These are phyloP conservation scores for Citrus medica DNA, from an alignment of 345 rosid genomes.

Conservation along the genomic window DNA sequence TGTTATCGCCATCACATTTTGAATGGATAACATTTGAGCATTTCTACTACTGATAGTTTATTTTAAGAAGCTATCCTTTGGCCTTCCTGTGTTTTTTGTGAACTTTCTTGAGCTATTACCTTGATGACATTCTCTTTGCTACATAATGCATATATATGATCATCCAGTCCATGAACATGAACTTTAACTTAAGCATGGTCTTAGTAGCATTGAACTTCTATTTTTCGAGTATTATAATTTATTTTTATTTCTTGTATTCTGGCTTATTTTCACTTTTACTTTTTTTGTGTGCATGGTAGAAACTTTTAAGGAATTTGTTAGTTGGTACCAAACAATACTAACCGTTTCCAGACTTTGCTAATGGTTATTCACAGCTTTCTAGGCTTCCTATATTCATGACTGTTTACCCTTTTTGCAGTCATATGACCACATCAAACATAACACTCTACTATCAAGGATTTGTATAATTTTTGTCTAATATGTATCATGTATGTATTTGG, in stretches of 20 bases:
- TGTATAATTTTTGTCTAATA: constrained; percentile 8
- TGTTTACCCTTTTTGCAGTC: neutral
- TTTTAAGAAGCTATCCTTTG: neutral
- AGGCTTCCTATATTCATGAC: constrained; percentile 1
- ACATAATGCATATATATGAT: neutral
- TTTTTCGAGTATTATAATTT: neutral
- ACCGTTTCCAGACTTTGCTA: neutral
- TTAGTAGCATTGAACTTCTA: neutral
- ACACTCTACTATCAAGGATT: neutral
- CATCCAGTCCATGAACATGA: neutral
- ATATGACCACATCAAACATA: neutral
- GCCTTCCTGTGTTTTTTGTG: neutral
- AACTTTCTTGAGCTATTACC: neutral
- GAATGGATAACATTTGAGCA: neutral
- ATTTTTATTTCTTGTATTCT: neutral
- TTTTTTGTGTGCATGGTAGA: neutral
- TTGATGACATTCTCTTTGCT: neutral
- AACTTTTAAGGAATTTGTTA: neutral
- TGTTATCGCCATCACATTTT: neutral
- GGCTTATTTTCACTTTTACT: neutral
- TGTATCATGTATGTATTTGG: constrained; percentile 6
- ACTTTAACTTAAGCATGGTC: neutral
- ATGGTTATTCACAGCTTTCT: neutral
- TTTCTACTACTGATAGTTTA: neutral
- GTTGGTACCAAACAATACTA: neutral